Base-by-base conservation (phyloP, 78 protist species). In the Bodo saltans region DNA sequence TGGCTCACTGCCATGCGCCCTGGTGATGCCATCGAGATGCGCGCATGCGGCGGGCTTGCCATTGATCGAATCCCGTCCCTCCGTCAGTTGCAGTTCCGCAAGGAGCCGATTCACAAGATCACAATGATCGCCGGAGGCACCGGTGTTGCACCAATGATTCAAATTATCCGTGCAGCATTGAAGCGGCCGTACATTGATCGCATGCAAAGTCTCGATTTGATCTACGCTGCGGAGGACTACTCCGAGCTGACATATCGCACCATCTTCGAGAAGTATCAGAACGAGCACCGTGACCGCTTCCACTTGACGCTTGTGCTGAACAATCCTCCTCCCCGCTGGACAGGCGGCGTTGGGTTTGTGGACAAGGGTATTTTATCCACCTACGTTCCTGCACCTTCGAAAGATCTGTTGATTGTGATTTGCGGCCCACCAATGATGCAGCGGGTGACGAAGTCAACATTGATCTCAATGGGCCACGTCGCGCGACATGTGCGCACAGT, bases 401-500 rank as follows among this genome's bases (percentile, higher is more conserved):
- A 72, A 0, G 72, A n/a, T 47, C 32, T 53, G 1, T 26, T 70
- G 27, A 68, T 47, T 42, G 33, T 40, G 35, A 35, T 80, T 33
- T 79, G 84, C 70, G 86, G 86, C 52, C 86, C 86, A 52, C 86
- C 86, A 25, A 41, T 72, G 26, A 71, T 82, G 79, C 30, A 35
- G 52, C 33, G 42, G 4, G 21, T 30, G 68, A 38, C 28, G 52
- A 28, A 27, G 34, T 11, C n/a, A 12, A 11, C 17, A 27, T 30
- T 68, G n/a, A 2, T 27, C 71, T 30, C 12, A 12, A 12, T 68
- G 34, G 71, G 71, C 71, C n/a, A 28, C 71, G 71, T n/a, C 71
- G n/a, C 60, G n/a, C 17, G n/a, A 8, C 60, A 17, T 17, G 60
- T 47, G n/a, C 60, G 60, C 60, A 47, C 60, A 8, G 60, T 47